A percentile compares a stretch with the other conserved stretches of the same genome.
These are phyloP conservation scores for Panus rudis DNA, from an alignment of 768 basidiomycete species.

Conservation along the genomic window DNA sequence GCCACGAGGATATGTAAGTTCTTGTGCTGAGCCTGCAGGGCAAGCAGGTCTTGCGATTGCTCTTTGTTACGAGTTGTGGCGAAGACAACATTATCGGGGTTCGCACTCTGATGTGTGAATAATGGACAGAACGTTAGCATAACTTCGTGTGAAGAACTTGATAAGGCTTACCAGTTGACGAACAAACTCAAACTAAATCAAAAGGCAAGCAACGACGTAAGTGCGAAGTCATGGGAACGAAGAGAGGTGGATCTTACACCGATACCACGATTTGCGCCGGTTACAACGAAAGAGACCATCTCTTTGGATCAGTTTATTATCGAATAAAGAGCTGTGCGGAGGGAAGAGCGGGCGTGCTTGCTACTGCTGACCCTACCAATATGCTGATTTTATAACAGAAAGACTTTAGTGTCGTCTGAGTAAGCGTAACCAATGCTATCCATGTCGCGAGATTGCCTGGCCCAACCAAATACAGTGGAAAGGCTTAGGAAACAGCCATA, in stretches of 20 bases:
- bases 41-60: not conserved
- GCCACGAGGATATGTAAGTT: constrained; percentile 26
- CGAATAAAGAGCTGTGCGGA: too few species aligned
- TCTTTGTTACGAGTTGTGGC: constrained; percentile 6
- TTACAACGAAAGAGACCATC: constrained; percentile 21
- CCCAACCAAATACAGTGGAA: too few species aligned
- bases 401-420: too few species aligned
- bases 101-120: not conserved
- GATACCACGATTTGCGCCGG: constrained; percentile 21
- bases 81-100: constrained; percentile 6
- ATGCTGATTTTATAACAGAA: too few species aligned
- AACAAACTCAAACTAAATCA: constrained; percentile 18
- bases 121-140: not conserved
- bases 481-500: too few species aligned
- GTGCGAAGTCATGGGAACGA: not conserved
- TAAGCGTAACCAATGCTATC: too few species aligned
- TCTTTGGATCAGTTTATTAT: not conserved
- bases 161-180: constrained; percentile 13
- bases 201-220: not conserved
- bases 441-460: too few species aligned
- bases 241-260: constrained; percentile 11
- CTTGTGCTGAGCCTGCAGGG: not conserved
- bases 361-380: too few species aligned
- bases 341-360: not conserved
- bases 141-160: not conserved